phyloP scores from a whole-genome alignment of 768 basidiomycete genomes.

The Rickenella mellea region DNA sequence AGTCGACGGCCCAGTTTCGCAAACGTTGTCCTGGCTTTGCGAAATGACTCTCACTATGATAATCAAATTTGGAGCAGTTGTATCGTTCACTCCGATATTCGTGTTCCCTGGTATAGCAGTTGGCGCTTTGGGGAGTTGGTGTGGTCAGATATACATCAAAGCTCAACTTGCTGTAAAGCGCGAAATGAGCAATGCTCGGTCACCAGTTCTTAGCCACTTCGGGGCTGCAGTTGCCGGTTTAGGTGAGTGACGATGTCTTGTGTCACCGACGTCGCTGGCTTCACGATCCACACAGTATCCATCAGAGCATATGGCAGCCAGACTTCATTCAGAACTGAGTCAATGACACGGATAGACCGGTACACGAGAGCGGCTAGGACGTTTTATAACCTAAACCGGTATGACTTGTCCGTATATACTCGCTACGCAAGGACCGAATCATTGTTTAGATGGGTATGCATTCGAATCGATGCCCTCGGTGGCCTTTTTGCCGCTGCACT shows the following conservation, averaged over 20 bases:
- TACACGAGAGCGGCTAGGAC: constrained; percentile 31
- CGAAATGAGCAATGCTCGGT: constrained; percentile 41
- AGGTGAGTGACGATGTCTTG: constrained; percentile 18
- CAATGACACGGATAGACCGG: constrained; percentile 35
- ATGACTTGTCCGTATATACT: constrained; percentile 1
- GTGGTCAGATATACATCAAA: constrained; percentile 43
- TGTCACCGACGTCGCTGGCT: constrained; percentile 11
- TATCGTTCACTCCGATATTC: constrained; percentile 29
- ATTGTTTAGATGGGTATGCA: constrained; percentile 31
- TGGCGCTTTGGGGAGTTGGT: constrained; percentile 27
- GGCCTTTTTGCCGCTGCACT: constrained; percentile 41
- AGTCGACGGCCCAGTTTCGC: constrained; percentile 27
- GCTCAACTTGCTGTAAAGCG: constrained; percentile 49
- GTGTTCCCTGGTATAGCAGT: constrained; percentile 27
- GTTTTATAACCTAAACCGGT: constrained; percentile 42
- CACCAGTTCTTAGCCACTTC: constrained; percentile 42
- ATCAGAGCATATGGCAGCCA: constrained; percentile 51
- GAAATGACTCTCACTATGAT: constrained; percentile 25
- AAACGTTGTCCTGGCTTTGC: constrained; percentile 15
- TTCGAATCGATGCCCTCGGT: constrained; percentile 47
- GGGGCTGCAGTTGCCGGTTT: constrained; percentile 42
- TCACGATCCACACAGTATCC: constrained; percentile 17
- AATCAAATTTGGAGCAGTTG: constrained; percentile 26
- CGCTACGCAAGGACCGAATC: too few relatives aligned
- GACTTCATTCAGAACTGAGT: constrained; percentile 29